These are phyloP conservation scores for Pleurotus pulmonarius DNA, from an alignment of 768 basidiomycete species.

Conservation along the genomic window DNA sequence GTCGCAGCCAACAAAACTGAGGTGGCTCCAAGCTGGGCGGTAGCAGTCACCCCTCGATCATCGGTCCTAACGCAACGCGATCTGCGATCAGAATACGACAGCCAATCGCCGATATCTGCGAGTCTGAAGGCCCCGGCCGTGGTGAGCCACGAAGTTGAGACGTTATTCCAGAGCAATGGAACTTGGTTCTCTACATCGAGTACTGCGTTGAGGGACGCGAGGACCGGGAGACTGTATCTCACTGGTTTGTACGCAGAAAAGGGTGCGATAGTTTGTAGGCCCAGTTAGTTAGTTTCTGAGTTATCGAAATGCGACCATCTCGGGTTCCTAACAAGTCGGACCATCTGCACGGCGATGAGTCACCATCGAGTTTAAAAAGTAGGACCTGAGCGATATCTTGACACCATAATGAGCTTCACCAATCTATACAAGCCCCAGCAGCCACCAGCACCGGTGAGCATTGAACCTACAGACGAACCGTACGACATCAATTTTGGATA, in stretches of 20 bases:
- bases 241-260: conserved; percentile 54
- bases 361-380: no score
- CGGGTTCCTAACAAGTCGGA: no score
- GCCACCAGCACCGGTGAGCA: not conserved
- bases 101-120: conserved; percentile 45
- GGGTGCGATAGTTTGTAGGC: conserved; percentile 48
- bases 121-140: conserved; percentile 33
- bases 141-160: conserved; percentile 41
- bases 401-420: not conserved
- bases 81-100: conserved; percentile 28
- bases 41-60: conserved; percentile 33
- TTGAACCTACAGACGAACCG: conserved; percentile 9
- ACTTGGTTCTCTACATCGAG: conserved; percentile 50
- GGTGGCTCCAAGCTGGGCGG: conserved; percentile 56
- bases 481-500: conserved; percentile 39
- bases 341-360: no score
- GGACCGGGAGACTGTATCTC: conserved; percentile 46
- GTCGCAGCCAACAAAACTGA: conserved; percentile 42
- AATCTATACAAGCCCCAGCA: conserved; percentile 2
- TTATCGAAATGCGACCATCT: no score
- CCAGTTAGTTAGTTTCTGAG: not conserved
- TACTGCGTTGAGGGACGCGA: conserved; percentile 48
- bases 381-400: no score
- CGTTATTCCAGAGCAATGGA: conserved; percentile 77
- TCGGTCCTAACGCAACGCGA: not conserved